A percentile compares a stretch with the other conserved stretches of the same genome.
Evolutionary conservation across 768 basidiomycete genomes (phyloP).

Genomic region (Candolleomyces eurysporus): DNA sequence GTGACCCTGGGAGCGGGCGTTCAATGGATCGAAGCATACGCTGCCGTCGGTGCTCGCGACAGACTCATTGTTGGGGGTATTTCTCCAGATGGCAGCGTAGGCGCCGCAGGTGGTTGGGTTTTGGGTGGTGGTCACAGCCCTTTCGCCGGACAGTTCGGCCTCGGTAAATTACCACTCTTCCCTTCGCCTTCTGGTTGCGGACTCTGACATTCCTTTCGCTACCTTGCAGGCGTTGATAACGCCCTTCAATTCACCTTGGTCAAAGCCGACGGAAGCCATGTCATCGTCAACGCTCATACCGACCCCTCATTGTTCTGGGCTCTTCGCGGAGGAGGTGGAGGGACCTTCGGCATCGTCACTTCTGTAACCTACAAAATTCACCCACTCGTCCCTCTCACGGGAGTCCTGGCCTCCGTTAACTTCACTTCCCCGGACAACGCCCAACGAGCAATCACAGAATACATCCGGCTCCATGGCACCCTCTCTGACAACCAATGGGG

Average conservation of each 20-base stretch:
- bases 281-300: conserved; percentile 38
- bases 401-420: conserved; percentile 25
- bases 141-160: conserved; percentile 38
- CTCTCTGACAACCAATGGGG: conserved; percentile 46
- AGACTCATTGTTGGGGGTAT: conserved; percentile 44
- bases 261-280: conserved; percentile 36
- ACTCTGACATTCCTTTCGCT: neutral
- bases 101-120: conserved; percentile 48
- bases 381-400: conserved; percentile 30
- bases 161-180: conserved; percentile 25
- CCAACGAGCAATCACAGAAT: conserved; percentile 29
- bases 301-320: conserved; percentile 54
- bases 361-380: conserved; percentile 47
- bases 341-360: conserved; percentile 47
- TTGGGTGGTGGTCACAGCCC: conserved; percentile 47
- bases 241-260: conserved; percentile 44
- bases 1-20: conserved; percentile 41
- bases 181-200: neutral
- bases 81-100: conserved; percentile 37
- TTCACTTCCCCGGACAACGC: conserved; percentile 27
- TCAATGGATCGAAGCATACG: conserved; percentile 44
- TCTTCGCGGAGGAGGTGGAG: conserved; percentile 49
- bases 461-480: conserved; percentile 29
- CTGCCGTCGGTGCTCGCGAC: conserved; percentile 32
- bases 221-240: conserved; percentile 42